Evolutionary conservation across 1,284 basidiomycete genomes (phyloP), one percentile per base, ranked within the genome.

Genomic region (Ceratobasidium sp.): DNA sequence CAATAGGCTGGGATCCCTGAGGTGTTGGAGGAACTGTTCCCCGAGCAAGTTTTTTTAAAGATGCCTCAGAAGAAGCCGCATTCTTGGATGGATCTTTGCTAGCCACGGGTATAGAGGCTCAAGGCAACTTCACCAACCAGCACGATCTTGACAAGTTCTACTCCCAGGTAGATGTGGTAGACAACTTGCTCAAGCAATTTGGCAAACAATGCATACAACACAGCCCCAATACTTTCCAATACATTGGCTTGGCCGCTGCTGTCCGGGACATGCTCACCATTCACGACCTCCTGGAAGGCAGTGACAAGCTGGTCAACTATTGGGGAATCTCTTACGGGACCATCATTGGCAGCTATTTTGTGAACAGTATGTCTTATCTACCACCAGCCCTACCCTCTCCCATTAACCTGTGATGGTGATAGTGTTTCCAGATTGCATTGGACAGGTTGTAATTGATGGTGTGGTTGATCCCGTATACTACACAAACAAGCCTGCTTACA

Each of bases 241-340:
- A 70, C 49, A 58, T 73, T 22, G 73, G 72, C 2, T 72, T 70
- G 13, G 58, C 69, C 3, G 60, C 72, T 6, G 52, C 68, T 25
- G 71, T 70, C 5, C 22, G 69, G 2, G 72, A 73, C 54, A 43
- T 73, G 49, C 56, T 73, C 8, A 50, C 72, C 25, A 17, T 72
- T 1, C 43, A 69, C 10, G 71, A 73, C 32, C 50, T 27, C 22
- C 29, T 72, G 17, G 72, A 70, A 25, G 71, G 71, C 12, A 27
- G 54, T 25, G 52, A 43, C 15, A 69, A 64, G 20, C 53, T n/a
- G 10, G 35, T 73, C 22, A 64, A 72, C 40, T 72, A 69, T 42
- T 72, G 56, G 47, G 72, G 71, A 7, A 15, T 70, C 42, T 71
- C 70, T 70, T 73, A 73, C 47, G 72, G 73, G 15, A 72, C 72